A percentile compares a stretch with the other conserved stretches of the same genome.
Conservation (phyloP, 2,329 filamentous ascomycete genomes). For the Tolypocladium sp. region DNA sequence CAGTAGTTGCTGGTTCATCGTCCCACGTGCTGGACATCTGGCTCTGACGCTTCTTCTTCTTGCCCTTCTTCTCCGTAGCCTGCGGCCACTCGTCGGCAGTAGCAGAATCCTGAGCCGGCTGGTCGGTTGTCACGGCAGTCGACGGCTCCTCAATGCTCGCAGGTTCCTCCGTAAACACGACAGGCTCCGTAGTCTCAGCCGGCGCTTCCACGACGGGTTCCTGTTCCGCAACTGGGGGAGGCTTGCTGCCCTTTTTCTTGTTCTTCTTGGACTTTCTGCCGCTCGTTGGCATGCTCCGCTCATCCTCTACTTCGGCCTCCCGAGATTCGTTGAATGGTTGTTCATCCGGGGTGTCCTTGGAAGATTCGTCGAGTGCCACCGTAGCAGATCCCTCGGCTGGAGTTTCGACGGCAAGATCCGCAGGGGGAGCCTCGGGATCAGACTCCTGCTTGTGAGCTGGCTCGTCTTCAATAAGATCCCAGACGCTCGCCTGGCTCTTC, state of each 20-base stretch:
- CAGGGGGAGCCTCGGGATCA: neutral
- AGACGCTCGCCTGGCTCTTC: conserved; percentile 10
- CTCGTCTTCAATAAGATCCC: conserved; percentile 6
- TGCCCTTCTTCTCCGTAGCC: conserved; percentile 3
- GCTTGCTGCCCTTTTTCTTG: conserved; percentile 21
- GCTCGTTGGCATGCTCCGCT: conserved; percentile 6
- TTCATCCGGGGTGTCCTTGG: neutral
- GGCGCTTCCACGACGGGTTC: neutral
- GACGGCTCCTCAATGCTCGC: neutral
- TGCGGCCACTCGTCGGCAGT: conserved; percentile 1
- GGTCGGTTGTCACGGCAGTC: neutral
- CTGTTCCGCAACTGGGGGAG: neutral
- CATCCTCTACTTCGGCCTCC: conserved; percentile 8
- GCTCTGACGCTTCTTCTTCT: conserved; percentile 7
- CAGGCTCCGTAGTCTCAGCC: neutral
- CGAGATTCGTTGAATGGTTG: neutral
- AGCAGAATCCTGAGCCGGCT: neutral
- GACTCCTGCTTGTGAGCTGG: neutral
- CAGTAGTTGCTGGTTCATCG: neutral
- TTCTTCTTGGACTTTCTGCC: conserved; percentile 20
- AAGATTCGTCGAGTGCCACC: neutral
- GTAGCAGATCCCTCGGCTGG: neutral
- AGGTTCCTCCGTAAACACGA: conserved; percentile 1
- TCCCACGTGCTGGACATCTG: neutral
- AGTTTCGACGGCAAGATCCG: neutral